Base-by-base conservation (phyloP, 441 rosid genomes). In the Brassica hybrid region DNA sequence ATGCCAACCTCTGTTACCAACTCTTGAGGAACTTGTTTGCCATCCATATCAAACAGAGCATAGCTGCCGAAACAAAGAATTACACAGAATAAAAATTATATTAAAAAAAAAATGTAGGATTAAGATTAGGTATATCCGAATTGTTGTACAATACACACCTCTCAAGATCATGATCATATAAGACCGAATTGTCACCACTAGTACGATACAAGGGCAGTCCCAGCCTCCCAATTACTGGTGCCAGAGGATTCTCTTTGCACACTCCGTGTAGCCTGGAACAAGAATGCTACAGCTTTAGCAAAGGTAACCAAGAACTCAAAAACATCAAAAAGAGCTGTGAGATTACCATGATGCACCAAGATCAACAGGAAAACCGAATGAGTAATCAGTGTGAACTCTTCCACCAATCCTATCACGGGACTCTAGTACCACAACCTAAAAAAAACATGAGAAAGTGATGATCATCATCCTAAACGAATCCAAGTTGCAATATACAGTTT, bases 291-390 rank as follows among this genome's bases (percentile, higher is more conserved):
- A 7, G 7, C 11, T 7, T n/a, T n/a, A n/a, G n/a, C n/a, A n/a
- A n/a, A n/a, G n/a, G n/a, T n/a, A n/a, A n/a, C n/a, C n/a, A n/a
- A n/a, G n/a, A n/a, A n/a, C n/a, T n/a, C n/a, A n/a, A n/a, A n/a
- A n/a, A n/a, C n/a, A n/a, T n/a, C n/a, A n/a, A n/a, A n/a, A n/a
- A n/a, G n/a, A n/a, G n/a, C n/a, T n/a, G n/a, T n/a, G n/a, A n/a
- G n/a, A n/a, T 72, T 85, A 90, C 98, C 98, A 94, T 67, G 98
- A 92, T 71, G 98, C n/a, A n/a, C n/a, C n/a, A n/a, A n/a, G n/a
- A n/a, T n/a, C n/a, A n/a, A n/a, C n/a, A n/a, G n/a, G n/a, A n/a
- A n/a, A n/a, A n/a, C n/a, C n/a, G n/a, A n/a, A n/a, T n/a, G n/a
- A n/a, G n/a, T n/a, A n/a, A n/a, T 93, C 86, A 13, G 98, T 93